Evolutionary conservation across 179 eudicot species (phyloP).

Genomic region (Drosera spatulata): DNA sequence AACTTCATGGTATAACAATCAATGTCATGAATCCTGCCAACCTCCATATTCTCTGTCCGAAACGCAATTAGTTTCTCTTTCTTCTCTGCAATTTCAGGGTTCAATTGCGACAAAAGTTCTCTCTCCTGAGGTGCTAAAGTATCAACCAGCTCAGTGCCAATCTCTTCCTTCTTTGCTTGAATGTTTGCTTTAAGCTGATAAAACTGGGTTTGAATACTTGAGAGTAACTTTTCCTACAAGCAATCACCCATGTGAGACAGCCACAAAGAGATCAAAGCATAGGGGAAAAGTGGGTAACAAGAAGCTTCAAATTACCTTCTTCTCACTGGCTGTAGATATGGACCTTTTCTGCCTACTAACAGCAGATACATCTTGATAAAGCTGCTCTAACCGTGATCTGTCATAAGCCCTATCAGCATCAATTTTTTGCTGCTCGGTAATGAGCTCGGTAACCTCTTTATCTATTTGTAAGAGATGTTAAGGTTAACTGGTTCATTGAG

Average conservation of each 20-base stretch:
- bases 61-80: slow-evolving; percentile 70
- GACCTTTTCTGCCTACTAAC: slow-evolving; percentile 81
- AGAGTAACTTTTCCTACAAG: slow-evolving; percentile 67
- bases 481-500: slow-evolving; percentile 15
- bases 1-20: background rate
- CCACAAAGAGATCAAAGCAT: background rate
- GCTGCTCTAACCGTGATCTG: slow-evolving; percentile 77
- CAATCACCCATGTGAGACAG: background rate
- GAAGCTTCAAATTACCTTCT: slow-evolving; percentile 43
- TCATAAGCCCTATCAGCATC: slow-evolving; percentile 90
- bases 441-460: slow-evolving; percentile 58
- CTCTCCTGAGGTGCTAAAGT: slow-evolving; percentile 79
- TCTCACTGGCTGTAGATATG: slow-evolving; percentile 56
- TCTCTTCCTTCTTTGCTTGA: slow-evolving; percentile 63
- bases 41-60: slow-evolving; percentile 85
- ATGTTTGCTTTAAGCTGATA: slow-evolving; percentile 66
- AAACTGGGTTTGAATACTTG: slow-evolving; percentile 57
- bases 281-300: background rate
- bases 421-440: slow-evolving; percentile 84
- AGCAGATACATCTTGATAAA: slow-evolving; percentile 61
- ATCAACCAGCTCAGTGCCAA: slow-evolving; percentile 99
- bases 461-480: slow-evolving; percentile 69
- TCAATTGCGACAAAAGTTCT: slow-evolving; percentile 55
- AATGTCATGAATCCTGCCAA: slow-evolving; percentile 17
- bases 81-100: slow-evolving; percentile 89